Evolutionary conservation across 2,329 filamentous ascomycete species (phyloP), one percentile per base, ranked within the genome.

Genomic region (Stemphylium lycopersici): DNA sequence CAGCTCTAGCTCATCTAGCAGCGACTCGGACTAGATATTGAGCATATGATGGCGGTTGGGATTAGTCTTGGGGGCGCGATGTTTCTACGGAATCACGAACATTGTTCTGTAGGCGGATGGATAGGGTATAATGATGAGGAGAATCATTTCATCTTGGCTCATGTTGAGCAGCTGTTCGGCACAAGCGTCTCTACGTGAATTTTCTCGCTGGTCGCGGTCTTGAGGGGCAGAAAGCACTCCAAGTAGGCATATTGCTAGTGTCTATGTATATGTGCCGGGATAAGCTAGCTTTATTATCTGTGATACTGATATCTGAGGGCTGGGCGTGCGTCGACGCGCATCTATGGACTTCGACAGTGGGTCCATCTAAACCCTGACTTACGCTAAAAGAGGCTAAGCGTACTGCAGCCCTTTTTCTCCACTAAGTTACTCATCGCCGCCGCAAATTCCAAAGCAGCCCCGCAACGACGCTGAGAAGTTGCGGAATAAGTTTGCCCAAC

Each of bases 11-110:
- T 70, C 70, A 5, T 36, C 31, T 15, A 68, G 66, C 56, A 75
- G 72, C 49, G 71, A 74, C 50, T 76, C 72, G 6, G 73, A 76
- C 53, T 76, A 66, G 60, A 53, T 8, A 1, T 15, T 10, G 8
- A 20, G 12, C n/a, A 32, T 16, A 24, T 37, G 2, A 13, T 4
- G n/a, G 3, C 32, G 4, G 12, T 10, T 44, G 26, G 33, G 16
- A 24, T 15, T 15, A 15, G 15, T n/a, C 8, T 18, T 22, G 10
- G 3, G 7, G 12, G 22, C 7, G 11, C 8, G 13, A 11, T 15
- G 10, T 34, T 2, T 8, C n/a, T 20, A 16, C 22, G 11, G 13
- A 10, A 34, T 7, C 13, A 44, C 24, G 8, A 26, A 26, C 26
- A 29, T 29, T 8, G 7, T 26, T 29, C 3, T 29, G 26, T 29